phyloP scores from a whole-genome alignment of 2,329 filamentous ascomycete genomes.

The Hypoxylon sp. region DNA sequence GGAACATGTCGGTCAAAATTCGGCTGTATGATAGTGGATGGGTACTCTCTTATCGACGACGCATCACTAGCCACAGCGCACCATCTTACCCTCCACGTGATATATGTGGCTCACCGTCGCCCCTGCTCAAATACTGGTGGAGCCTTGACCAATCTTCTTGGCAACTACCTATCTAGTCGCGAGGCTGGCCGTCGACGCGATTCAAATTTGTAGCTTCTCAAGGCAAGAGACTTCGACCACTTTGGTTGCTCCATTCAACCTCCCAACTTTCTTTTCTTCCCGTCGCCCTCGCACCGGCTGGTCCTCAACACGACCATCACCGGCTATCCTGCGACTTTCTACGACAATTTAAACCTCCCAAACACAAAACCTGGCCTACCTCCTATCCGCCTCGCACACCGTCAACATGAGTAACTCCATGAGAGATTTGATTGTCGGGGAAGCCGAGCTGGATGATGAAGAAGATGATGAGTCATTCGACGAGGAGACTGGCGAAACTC shows the following conservation, averaged over 20 bases:
- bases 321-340: background rate
- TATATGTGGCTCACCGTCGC: background rate
- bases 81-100: background rate
- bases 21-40: background rate
- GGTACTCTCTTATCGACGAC: background rate
- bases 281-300: background rate
- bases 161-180: constrained; percentile 23
- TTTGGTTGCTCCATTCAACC: constrained; percentile 10
- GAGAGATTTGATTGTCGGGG: constrained; percentile 83
- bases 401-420: constrained; percentile 72
- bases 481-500: constrained; percentile 76
- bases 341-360: background rate
- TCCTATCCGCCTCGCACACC: constrained; percentile 19
- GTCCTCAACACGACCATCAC: background rate
- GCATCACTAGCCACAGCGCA: background rate
- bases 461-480: constrained; percentile 87
- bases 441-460: constrained; percentile 87
- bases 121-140: background rate
- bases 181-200: constrained; percentile 40
- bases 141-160: constrained; percentile 10
- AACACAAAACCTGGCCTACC: constrained; percentile 1
- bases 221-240: constrained; percentile 15
- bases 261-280: background rate
- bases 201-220: constrained; percentile 39
- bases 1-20: background rate